Evolutionary conservation across 2,329 filamentous ascomycete species (phyloP).

Genomic region (Cladobotryum mycophilum): DNA sequence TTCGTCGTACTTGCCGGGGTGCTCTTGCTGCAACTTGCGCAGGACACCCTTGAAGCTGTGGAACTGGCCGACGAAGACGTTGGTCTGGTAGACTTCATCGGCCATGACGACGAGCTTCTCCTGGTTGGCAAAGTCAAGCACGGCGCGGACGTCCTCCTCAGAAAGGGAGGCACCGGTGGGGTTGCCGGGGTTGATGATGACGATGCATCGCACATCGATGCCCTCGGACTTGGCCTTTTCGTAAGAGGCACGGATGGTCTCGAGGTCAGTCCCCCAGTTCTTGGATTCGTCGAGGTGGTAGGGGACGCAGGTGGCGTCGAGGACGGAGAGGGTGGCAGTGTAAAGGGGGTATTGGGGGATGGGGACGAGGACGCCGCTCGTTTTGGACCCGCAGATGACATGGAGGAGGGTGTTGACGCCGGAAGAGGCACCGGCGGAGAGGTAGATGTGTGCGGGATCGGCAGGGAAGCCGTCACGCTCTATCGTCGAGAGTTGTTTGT

Average conservation of each 20-base stretch:
- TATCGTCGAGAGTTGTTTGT: conserved; percentile 24
- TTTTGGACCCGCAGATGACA: conserved; percentile 71
- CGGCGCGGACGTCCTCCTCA: conserved; percentile 69
- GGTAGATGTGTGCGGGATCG: conserved; percentile 75
- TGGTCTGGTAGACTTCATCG: conserved; percentile 99
- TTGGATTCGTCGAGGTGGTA: conserved; percentile 87
- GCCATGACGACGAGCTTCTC: conserved; percentile 86
- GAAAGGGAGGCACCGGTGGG: conserved; percentile 85
- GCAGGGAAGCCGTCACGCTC: conserved; percentile 83
- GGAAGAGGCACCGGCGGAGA: conserved; percentile 85
- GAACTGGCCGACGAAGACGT: conserved; percentile 92
- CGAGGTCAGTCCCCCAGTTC: conserved; percentile 81
- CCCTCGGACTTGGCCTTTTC: conserved; percentile 69
- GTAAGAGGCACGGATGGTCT: conserved; percentile 68
- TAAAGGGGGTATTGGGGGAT: conserved; percentile 98
- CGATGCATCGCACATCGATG: conserved; percentile 83
- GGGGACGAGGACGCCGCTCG: conserved; percentile 81
- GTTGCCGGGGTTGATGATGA: conserved; percentile 98
- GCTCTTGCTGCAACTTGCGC: conserved; percentile 69
- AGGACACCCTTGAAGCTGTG: conserved; percentile 91
- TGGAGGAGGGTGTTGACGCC: conserved; percentile 92
- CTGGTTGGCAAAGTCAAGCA: conserved; percentile 81
- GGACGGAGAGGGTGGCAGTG: conserved; percentile 80
- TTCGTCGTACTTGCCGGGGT: conserved; percentile 69
- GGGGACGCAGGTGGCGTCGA: conserved; percentile 81